Conservation (phyloP, 176 grass and related monocot genomes). For the Tuctoria greenei region DNA sequence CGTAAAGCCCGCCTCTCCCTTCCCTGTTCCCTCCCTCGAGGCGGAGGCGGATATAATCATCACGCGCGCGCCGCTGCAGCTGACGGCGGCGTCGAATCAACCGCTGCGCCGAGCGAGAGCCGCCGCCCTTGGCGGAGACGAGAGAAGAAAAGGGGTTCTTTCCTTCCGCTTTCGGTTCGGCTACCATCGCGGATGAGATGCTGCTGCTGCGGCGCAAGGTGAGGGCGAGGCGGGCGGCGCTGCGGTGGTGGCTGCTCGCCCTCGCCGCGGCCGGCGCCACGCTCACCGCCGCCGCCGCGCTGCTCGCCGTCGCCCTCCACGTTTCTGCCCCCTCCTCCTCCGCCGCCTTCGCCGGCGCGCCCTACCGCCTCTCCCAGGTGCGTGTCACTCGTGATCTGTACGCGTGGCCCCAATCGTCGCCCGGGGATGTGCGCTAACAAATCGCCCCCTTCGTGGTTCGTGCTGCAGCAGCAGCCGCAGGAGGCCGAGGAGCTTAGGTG, state of each 20-base stretch:
- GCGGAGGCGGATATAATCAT: slow-evolving; percentile 1
- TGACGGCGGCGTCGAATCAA: not conserved
- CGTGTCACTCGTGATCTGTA: not conserved
- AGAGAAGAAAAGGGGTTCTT: not conserved
- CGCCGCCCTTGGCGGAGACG: not conserved
- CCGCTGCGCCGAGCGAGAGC: slow-evolving; percentile 12
- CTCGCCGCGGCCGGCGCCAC: slow-evolving; percentile 47
- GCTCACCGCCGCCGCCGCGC: slow-evolving; percentile 43
- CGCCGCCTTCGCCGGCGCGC: slow-evolving; percentile 19
- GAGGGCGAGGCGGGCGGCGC: slow-evolving; percentile 37
- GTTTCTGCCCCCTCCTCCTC: slow-evolving; percentile 24
- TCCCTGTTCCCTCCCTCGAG: not conserved
- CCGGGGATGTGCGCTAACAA: not conserved
- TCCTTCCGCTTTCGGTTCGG: too few species aligned
- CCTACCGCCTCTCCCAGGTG: slow-evolving; percentile 61
- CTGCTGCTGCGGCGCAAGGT: slow-evolving; percentile 45
- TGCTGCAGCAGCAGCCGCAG: slow-evolving; percentile 44
- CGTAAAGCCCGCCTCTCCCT: not conserved
- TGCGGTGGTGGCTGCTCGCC: slow-evolving; percentile 48
- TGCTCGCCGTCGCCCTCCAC: slow-evolving; percentile 53
- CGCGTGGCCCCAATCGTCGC: slow-evolving; percentile 17
- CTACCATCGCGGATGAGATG: slow-evolving; percentile 39
- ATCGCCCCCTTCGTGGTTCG: not conserved
- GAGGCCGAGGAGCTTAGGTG: slow-evolving; percentile 70
- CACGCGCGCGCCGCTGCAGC: not conserved